Evolutionary conservation across 805 yeast species (phyloP), one percentile per base, ranked within the genome.

Genomic region (Candida montana): DNA sequence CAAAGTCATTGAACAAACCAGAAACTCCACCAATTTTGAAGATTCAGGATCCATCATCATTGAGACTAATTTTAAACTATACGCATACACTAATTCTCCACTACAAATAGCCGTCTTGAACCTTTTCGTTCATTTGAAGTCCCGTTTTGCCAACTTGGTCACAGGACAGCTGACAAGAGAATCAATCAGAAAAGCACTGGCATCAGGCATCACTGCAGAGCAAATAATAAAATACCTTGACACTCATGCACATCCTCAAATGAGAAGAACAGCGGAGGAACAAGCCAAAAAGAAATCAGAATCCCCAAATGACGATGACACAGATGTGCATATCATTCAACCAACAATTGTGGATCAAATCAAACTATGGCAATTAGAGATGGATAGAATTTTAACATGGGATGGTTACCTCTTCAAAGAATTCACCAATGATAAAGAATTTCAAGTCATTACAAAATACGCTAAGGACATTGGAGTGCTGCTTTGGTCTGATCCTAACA

Each of bases 331-430:
- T 55, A 67, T 93, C 11, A 60, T 85, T 6, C 98, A 98, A 4
- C 96, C 98, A 0, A 93, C 96, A 0, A 95, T 93, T n/a, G 85
- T 87, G 1, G 99, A 93, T 63, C 99, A 93, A 61, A 86, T 93
- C 52, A 82, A 81, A 58, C 70, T 93, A 40, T 93, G 99, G 99
- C 98, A 93, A 66, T 69, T 93, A 46, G 99, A 93, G 59, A 64
- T 90, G 65, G 98, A 93, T 61, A 76, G 99, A 63, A 86, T 93
- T 49, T 81, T 84, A 51, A 77, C 93, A 1, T 84, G 79, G 38
- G 87, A 81, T 23, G 99, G 99, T 0, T 89, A 82, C 45, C 63
- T 93, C 35, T 93, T 86, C 65, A 82, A 87, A 43, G 96, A 91
- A 53, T 93, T 93, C 60, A 70, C 81, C 19, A 82, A 72, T 45